Conservation (phyloP, 768 basidiomycete genomes). For the Boletus bicolor region DNA sequence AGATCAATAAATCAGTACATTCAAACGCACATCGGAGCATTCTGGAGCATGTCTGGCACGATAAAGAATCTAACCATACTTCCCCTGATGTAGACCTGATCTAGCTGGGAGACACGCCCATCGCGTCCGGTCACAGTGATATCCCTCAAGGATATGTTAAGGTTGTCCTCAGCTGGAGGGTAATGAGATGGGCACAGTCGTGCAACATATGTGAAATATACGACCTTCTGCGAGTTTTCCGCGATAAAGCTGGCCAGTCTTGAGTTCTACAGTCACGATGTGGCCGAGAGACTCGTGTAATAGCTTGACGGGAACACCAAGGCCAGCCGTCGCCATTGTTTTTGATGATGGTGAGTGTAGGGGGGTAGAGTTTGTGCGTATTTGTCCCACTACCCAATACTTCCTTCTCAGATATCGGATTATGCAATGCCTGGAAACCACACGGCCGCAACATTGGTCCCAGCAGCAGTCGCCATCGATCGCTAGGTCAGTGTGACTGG, state of each 20-base stretch:
- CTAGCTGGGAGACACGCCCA: constrained; percentile 96
- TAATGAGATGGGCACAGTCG: constrained; percentile 17
- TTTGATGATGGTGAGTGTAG: constrained; percentile 8
- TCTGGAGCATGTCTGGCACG: constrained; percentile 98
- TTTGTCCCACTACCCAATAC: constrained; percentile 11
- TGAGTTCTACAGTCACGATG: constrained; percentile 95
- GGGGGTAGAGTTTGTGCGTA: constrained; percentile 15
- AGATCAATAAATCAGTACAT: constrained; percentile 2
- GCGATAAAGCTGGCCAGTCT: constrained; percentile 95
- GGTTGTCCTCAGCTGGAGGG: constrained; percentile 89
- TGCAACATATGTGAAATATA: constrained; percentile 16
- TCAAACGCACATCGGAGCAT: constrained; percentile 88
- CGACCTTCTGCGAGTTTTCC: constrained; percentile 94
- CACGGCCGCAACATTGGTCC: background rate
- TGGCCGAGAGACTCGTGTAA: constrained; percentile 96
- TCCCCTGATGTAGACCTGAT: constrained; percentile 98
- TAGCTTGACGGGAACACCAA: constrained; percentile 95
- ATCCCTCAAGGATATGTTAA: constrained; percentile 94
- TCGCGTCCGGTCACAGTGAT: constrained; percentile 98
- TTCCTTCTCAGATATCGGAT: background rate
- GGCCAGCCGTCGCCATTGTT: constrained; percentile 49
- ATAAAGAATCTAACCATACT: constrained; percentile 99
- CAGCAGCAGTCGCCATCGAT: background rate
- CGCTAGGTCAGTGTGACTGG: background rate
- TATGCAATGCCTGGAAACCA: background rate